Evolutionary conservation across 768 basidiomycete genomes (phyloP).

Genomic region (Suillus fuscotomentosus): DNA sequence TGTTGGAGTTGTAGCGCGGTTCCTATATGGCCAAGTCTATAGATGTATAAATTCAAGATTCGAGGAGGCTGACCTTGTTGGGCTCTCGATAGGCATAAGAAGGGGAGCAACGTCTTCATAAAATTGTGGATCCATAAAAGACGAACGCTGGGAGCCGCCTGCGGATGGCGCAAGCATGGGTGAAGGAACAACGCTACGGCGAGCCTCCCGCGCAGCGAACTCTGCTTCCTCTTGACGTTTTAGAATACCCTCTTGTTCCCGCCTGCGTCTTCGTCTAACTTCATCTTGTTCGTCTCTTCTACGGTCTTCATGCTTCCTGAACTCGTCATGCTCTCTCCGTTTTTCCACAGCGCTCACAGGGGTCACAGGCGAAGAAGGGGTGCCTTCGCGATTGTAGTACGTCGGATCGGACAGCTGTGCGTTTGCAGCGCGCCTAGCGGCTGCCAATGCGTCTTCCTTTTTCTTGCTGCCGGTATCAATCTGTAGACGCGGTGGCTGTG

Average conservation of each 20-base stretch:
- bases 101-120: slow-evolving; percentile 34
- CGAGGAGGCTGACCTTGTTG: slow-evolving; percentile 51
- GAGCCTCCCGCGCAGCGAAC: slow-evolving; percentile 43
- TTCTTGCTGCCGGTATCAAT: slow-evolving; percentile 30
- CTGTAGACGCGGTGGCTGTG: slow-evolving; percentile 22
- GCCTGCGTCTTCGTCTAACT: slow-evolving; percentile 39
- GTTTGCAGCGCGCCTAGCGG: slow-evolving; percentile 23
- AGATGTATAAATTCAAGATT: slow-evolving; percentile 34
- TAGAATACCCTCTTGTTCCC: slow-evolving; percentile 57
- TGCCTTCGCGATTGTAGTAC: slow-evolving; percentile 18
- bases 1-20: slow-evolving; percentile 26
- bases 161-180: slow-evolving; percentile 29
- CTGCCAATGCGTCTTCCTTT: slow-evolving; percentile 29
- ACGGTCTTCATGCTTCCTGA: slow-evolving; percentile 43
- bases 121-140: slow-evolving; percentile 29
- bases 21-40: slow-evolving; percentile 19
- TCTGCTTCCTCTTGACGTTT: slow-evolving; percentile 62
- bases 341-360: slow-evolving; percentile 26
- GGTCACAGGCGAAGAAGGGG: slow-evolving; percentile 24
- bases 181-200: slow-evolving; percentile 33
- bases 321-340: slow-evolving; percentile 28
- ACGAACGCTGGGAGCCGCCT: slow-evolving; percentile 33
- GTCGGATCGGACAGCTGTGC: slow-evolving; percentile 20
- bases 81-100: slow-evolving; percentile 65
- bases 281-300: slow-evolving; percentile 49